Evolutionary conservation across 2,329 filamentous ascomycete genomes (phyloP).

Genomic region (Aureobasidium sp.): DNA sequence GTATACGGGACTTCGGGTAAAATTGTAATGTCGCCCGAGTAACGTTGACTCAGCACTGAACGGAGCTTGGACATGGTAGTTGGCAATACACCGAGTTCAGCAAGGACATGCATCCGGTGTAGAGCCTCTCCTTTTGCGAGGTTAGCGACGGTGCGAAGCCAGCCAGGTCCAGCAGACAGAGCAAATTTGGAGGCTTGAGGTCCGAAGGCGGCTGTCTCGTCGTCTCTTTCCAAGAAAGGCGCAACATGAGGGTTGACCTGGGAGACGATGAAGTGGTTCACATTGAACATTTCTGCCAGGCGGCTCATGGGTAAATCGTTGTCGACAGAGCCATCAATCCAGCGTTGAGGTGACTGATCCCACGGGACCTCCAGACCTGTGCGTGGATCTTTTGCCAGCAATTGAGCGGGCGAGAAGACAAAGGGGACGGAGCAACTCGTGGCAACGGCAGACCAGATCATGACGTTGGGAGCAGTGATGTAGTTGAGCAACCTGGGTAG

Average conservation of each 20-base stretch:
- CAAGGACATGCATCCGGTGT: slow-evolving; percentile 69
- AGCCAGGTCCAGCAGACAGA: slow-evolving; percentile 41
- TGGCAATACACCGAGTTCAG: slow-evolving; percentile 72
- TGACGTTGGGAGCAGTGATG: slow-evolving; percentile 83
- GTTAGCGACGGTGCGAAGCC: slow-evolving; percentile 58
- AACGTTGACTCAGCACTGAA: slow-evolving; percentile 80
- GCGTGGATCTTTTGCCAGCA: slow-evolving; percentile 75
- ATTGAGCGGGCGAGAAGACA: slow-evolving; percentile 67
- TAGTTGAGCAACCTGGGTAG: slow-evolving; percentile 83
- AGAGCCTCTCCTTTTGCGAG: slow-evolving; percentile 72
- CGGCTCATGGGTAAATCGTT: slow-evolving; percentile 88
- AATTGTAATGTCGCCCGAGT: slow-evolving; percentile 92
- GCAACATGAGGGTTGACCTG: slow-evolving; percentile 94
- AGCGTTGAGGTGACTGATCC: slow-evolving; percentile 76
- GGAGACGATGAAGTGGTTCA: slow-evolving; percentile 96
- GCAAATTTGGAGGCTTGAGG: slow-evolving; percentile 26
- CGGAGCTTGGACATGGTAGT: slow-evolving; percentile 59
- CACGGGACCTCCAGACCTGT: slow-evolving; percentile 72
- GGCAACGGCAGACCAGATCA: slow-evolving; percentile 95
- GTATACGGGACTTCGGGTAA: slow-evolving; percentile 67
- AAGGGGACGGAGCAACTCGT: slow-evolving; percentile 89
- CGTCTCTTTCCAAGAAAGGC: slow-evolving; percentile 71
- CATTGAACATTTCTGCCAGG: slow-evolving; percentile 90
- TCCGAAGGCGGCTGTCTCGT: slow-evolving; percentile 29
- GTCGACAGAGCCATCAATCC: slow-evolving; percentile 92